Percentiles rank a stretch among this genome's conserved stretches.
These are phyloP conservation scores for Saturnispora ahearnii DNA, from an alignment of 805 yeast species.

Conservation along the genomic window DNA sequence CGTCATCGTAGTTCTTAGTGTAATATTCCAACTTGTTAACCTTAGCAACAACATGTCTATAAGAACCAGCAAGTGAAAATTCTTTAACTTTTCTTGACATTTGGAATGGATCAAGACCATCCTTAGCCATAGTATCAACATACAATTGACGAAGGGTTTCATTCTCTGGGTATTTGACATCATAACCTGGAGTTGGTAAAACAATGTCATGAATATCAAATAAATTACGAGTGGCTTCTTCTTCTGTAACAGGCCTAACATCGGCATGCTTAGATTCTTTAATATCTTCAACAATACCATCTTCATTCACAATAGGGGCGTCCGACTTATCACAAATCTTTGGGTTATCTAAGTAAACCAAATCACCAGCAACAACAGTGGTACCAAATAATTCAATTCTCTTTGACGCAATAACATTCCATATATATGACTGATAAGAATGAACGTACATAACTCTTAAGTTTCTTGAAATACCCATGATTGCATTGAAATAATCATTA, in stretches of 20 bases:
- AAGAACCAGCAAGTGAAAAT: slow-evolving; percentile 86
- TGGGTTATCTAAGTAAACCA: slow-evolving; percentile 44
- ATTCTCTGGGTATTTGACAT: slow-evolving; percentile 76
- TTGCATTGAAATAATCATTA: slow-evolving; percentile 63
- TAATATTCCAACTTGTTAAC: slow-evolving; percentile 58
- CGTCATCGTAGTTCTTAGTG: slow-evolving; percentile 50
- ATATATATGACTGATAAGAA: slow-evolving; percentile 92
- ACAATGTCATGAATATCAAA: slow-evolving; percentile 76
- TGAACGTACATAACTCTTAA: slow-evolving; percentile 92
- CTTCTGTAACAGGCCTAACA: slow-evolving; percentile 68
- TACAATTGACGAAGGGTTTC: slow-evolving; percentile 51
- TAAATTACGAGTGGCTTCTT: slow-evolving; percentile 51
- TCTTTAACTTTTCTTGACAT: slow-evolving; percentile 84
- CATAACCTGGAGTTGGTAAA: slow-evolving; percentile 95
- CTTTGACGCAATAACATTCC: slow-evolving; percentile 81
- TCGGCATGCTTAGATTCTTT: slow-evolving; percentile 47
- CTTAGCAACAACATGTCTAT: slow-evolving; percentile 61
- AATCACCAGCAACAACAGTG: slow-evolving; percentile 69
- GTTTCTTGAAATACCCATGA: slow-evolving; percentile 86
- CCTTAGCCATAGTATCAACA: slow-evolving; percentile 64
- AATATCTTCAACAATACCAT: slow-evolving; percentile 63
- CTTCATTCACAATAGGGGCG: slow-evolving; percentile 29
- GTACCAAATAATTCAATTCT: slow-evolving; percentile 66
- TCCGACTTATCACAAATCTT: slow-evolving; percentile 19
- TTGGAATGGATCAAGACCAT: slow-evolving; percentile 72